Conservation (phyloP, 148 eudicot species). For the Rhododendron griersonianum region DNA sequence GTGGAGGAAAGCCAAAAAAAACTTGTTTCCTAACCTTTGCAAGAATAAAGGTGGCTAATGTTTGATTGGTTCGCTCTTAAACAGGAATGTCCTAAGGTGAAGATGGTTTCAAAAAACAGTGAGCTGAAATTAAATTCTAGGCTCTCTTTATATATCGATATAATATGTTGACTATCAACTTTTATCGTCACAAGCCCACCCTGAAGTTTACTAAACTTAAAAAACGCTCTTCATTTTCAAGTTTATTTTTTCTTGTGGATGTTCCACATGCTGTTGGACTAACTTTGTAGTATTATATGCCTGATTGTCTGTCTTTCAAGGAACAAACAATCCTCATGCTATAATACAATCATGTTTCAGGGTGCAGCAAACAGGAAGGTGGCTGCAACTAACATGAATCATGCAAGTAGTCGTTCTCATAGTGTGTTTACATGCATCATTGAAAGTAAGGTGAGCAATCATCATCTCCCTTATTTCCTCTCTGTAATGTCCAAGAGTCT, state of each 20-base stretch:
- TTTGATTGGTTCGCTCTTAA: background rate
- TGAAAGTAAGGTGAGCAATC: conserved; percentile 75
- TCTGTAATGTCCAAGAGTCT: background rate
- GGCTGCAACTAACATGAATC: conserved; percentile 98
- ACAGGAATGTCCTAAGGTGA: background rate
- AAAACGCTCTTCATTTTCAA: background rate
- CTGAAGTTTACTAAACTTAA: background rate
- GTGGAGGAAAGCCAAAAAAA: background rate
- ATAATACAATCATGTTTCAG: conserved; percentile 28
- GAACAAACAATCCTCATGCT: background rate
- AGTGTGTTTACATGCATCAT: conserved; percentile 93
- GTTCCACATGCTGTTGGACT: background rate
- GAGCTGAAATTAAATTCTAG: background rate
- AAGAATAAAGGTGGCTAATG: background rate
- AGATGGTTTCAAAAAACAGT: background rate
- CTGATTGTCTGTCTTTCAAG: background rate
- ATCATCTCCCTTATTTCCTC: background rate
- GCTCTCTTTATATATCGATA: background rate
- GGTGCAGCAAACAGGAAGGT: conserved; percentile 96
- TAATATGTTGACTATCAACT: background rate
- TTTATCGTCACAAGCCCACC: background rate
- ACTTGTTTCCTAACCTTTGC: background rate
- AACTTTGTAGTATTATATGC: background rate
- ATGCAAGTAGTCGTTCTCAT: conserved; percentile 98
- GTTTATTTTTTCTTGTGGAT: background rate